A percentile compares a stretch with the other conserved stretches of the same genome.
Evolutionary conservation across 495 filamentous ascomycete species (phyloP).

Genomic region (Aspergillus bridgeri): DNA sequence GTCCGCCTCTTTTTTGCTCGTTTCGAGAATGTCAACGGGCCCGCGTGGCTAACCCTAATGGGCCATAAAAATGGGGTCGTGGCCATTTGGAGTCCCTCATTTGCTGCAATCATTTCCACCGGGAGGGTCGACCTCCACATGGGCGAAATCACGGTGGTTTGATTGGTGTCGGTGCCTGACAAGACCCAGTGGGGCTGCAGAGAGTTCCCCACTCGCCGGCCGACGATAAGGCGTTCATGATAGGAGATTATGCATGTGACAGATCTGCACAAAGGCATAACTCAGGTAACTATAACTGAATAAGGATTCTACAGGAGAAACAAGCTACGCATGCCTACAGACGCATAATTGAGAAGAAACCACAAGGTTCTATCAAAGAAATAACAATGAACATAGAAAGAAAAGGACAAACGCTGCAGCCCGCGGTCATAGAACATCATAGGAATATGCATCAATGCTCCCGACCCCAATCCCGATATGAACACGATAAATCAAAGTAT

Average conservation of each 20-base stretch:
- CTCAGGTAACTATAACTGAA: no score
- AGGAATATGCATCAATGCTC: conserved; percentile 5
- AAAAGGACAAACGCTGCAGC: background rate
- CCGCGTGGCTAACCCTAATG: conserved; percentile 6
- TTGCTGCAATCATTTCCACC: background rate
- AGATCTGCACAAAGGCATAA: no score
- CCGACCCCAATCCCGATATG: background rate
- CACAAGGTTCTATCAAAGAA: background rate
- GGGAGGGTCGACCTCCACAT: conserved; percentile 9
- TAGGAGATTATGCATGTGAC: no score
- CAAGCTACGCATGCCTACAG: background rate
- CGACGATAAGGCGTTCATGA: no score
- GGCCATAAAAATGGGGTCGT: no score
- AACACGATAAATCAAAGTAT: conserved; percentile 13
- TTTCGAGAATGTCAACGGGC: conserved; percentile 9
- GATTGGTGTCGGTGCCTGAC: conserved; percentile 7
- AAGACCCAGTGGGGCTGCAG: conserved; percentile 11
- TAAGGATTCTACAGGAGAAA: no score
- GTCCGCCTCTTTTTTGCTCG: conserved; percentile 3
- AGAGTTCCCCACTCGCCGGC: no score
- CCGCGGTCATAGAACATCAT: conserved; percentile 2
- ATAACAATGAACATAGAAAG: background rate
- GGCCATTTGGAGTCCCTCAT: background rate
- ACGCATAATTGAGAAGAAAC: background rate
- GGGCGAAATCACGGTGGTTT: background rate